phyloP scores from a whole-genome alignment of 441 rosid genomes.

The Gossypium gossypioides region DNA sequence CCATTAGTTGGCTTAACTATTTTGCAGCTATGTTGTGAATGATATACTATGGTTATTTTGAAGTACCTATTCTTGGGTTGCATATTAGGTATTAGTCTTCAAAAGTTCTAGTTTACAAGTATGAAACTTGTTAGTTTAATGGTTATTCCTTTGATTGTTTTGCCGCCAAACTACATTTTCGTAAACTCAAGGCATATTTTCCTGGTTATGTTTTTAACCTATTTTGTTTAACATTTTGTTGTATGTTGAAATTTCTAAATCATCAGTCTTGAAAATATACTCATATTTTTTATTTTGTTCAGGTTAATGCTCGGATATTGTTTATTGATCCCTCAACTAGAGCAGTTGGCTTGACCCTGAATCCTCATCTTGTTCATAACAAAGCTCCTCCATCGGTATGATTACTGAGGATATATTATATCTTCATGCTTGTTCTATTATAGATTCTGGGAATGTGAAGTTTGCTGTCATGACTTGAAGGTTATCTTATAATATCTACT shows the following conservation, averaged over 20 bases:
- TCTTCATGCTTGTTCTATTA: neutral
- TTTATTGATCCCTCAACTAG: slow-evolving; percentile 88
- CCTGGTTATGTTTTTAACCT: neutral
- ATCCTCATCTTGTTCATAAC: slow-evolving; percentile 69
- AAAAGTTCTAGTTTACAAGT: neutral
- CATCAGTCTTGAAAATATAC: neutral
- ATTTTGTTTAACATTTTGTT: slow-evolving; percentile 5
- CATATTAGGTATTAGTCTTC: neutral
- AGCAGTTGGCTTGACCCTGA: slow-evolving; percentile 91
- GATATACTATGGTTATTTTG: neutral
- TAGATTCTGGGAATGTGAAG: slow-evolving; percentile 10
- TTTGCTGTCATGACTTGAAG: neutral
- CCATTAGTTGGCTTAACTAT: neutral
- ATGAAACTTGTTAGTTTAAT: neutral
- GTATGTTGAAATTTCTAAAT: neutral
- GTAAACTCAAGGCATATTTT: neutral
- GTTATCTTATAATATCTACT: neutral
- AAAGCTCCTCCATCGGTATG: slow-evolving; percentile 75
- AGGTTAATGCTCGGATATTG: slow-evolving; percentile 89
- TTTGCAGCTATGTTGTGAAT: neutral
- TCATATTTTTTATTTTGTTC: slow-evolving; percentile 20
- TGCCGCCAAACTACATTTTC: neutral
- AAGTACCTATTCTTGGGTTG: neutral
- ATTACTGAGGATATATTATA: neutral
- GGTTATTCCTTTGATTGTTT: neutral